A percentile compares a stretch with the other conserved stretches of the same genome.
Evolutionary conservation across 495 filamentous ascomycete genomes (phyloP).

Genomic region (Penicillium mononematosum): DNA sequence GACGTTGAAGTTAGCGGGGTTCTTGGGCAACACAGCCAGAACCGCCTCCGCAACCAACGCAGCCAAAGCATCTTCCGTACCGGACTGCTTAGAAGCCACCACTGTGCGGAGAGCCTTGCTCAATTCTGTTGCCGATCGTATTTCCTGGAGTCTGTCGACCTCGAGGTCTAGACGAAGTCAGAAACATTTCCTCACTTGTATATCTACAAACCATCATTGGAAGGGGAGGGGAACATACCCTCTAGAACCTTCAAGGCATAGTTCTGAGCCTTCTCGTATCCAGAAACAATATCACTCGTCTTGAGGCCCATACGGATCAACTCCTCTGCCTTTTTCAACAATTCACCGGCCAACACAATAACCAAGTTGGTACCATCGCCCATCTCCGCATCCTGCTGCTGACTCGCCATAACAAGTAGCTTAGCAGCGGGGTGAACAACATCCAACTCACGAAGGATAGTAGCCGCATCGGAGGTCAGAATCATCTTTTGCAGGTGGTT

Average conservation of each 20-base stretch:
- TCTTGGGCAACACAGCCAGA: constrained; percentile 91
- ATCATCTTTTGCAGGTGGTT: constrained; percentile 99
- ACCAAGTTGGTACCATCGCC: constrained; percentile 98
- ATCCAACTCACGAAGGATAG: constrained; percentile 94
- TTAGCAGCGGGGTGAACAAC: constrained; percentile 99
- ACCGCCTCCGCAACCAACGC: constrained; percentile 89
- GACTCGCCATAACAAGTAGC: constrained; percentile 97
- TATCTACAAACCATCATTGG: constrained; percentile 1
- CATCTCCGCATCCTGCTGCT: constrained; percentile 99
- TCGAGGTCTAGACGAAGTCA: constrained; percentile 63
- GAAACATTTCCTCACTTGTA: constrained; percentile 14
- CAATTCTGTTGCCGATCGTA: constrained; percentile 74
- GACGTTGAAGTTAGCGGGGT: constrained; percentile 98
- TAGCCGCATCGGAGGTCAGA: constrained; percentile 95
- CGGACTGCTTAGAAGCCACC: constrained; percentile 93
- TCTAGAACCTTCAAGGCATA: constrained; percentile 83
- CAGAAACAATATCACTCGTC: constrained; percentile 91
- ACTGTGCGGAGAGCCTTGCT: constrained; percentile 96
- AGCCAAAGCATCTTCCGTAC: constrained; percentile 84
- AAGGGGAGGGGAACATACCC: constrained; percentile 44
- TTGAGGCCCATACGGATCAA: constrained; percentile 92
- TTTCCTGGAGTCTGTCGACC: constrained; percentile 84
- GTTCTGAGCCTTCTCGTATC: constrained; percentile 91
- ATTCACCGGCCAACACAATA: constrained; percentile 91
- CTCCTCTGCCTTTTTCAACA: constrained; percentile 96